These are phyloP conservation scores for Rhizopus delemar DNA, from an alignment of 371 early-diverging fungal species.

Conservation along the genomic window DNA sequence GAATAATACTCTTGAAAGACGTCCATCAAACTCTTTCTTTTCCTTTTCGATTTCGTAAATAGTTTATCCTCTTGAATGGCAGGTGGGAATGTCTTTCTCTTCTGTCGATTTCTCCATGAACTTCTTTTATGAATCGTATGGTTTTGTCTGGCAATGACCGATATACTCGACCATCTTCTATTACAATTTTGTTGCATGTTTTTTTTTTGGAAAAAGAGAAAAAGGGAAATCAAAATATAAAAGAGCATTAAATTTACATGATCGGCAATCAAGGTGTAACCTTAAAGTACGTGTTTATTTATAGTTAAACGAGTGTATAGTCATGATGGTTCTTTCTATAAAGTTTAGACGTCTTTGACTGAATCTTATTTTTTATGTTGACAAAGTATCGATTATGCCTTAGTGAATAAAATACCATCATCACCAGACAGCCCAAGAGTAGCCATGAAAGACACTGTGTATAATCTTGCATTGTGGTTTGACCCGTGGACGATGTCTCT, in stretches of 20 bases:
- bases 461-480: constrained; percentile 7
- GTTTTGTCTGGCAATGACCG: constrained; percentile 3
- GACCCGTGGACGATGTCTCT: background rate
- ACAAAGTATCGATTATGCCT: constrained; percentile 21
- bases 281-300: background rate
- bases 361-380: constrained; percentile 19
- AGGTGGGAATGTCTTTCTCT: constrained; percentile 25
- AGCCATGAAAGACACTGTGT: constrained; percentile 21
- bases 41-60: constrained; percentile 2
- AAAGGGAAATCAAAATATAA: constrained; percentile 2
- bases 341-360: constrained; percentile 15
- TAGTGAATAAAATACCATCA: constrained; percentile 17
- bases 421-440: constrained; percentile 8
- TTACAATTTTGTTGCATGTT: too few species aligned
- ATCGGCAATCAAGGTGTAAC: constrained; percentile 11
- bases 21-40: background rate
- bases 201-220: constrained; percentile 1
- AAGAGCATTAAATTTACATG: constrained; percentile 3
- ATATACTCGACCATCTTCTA: constrained; percentile 22
- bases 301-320: constrained; percentile 23
- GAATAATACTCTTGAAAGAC: too few species aligned
- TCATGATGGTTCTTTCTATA: constrained; percentile 12
- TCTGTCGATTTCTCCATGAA: constrained; percentile 17
- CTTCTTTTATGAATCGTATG: constrained; percentile 1
- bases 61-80: constrained; percentile 3